These are phyloP conservation scores for Inga leiocalycina DNA, from an alignment of 306 rosid genomes.

Conservation along the genomic window DNA sequence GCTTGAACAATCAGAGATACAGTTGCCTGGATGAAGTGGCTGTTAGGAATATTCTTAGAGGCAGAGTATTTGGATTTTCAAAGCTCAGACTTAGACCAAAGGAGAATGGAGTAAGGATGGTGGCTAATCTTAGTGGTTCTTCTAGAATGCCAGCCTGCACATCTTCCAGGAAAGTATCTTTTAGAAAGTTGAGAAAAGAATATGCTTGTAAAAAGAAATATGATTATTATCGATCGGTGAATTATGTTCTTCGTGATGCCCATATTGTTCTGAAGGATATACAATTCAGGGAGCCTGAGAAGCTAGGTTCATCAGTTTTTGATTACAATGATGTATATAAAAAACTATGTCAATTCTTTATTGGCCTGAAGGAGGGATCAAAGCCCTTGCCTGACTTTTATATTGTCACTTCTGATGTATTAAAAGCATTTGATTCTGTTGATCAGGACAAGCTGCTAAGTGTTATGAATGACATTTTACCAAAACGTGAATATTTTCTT, in stretches of 20 bases:
- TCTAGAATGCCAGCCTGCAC: slow-evolving; percentile 55
- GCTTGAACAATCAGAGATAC: slow-evolving; percentile 60
- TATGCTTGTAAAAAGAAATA: slow-evolving; percentile 27
- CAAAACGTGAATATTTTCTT: slow-evolving; percentile 54
- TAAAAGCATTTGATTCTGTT: slow-evolving; percentile 82
- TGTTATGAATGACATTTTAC: slow-evolving; percentile 54
- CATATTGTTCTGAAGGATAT: slow-evolving; percentile 70
- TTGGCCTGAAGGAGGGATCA: slow-evolving; percentile 47
- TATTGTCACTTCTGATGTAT: slow-evolving; percentile 80
- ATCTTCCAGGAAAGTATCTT: slow-evolving; percentile 33
- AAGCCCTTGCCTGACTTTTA: slow-evolving; percentile 48
- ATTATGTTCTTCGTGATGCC: slow-evolving; percentile 66
- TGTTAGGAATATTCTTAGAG: slow-evolving; percentile 58
- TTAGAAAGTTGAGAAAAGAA: slow-evolving; percentile 30
- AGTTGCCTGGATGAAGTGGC: slow-evolving; percentile 54
- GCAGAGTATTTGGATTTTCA: slow-evolving; percentile 88
- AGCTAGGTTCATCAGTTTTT: slow-evolving; percentile 88
- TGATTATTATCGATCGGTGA: slow-evolving; percentile 63
- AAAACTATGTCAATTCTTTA: slow-evolving; percentile 64
- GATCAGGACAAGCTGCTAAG: slow-evolving; percentile 76
- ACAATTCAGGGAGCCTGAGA: slow-evolving; percentile 60
- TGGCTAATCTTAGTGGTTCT: slow-evolving; percentile 78
- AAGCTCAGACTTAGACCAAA: slow-evolving; percentile 85
- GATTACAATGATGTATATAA: slow-evolving; percentile 82
- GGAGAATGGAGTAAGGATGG: slow-evolving; percentile 77